Evolutionary conservation across 2,329 filamentous ascomycete genomes (phyloP).

Genomic region (Hypoxylon sp.): DNA sequence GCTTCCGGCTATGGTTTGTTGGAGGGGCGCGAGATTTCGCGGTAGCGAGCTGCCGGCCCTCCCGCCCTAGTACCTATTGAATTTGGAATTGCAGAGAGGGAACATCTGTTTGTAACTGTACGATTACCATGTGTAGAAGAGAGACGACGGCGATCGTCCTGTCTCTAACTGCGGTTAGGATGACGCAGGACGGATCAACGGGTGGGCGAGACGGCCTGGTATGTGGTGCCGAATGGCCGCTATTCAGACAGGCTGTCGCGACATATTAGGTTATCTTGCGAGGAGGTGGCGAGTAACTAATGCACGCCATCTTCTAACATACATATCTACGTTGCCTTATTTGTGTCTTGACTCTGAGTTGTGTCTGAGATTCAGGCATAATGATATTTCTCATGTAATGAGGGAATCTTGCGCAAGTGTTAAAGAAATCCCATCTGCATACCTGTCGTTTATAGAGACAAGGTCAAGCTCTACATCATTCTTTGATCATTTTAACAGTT

Average conservation of each 20-base stretch:
- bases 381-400: neutral
- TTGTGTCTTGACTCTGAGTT: neutral
- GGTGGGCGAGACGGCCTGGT: slow-evolving; percentile 7
- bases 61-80: slow-evolving; percentile 20
- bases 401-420: neutral
- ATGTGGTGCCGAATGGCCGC: slow-evolving; percentile 11
- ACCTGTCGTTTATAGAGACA: neutral
- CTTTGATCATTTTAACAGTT: neutral
- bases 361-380: neutral
- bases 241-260: slow-evolving; percentile 11
- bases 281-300: slow-evolving; percentile 27
- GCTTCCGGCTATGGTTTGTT: slow-evolving; percentile 20
- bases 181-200: slow-evolving; percentile 15
- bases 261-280: slow-evolving; percentile 10
- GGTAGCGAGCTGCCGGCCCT: slow-evolving; percentile 30
- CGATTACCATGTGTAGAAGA: slow-evolving; percentile 39
- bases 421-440: neutral
- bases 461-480: neutral
- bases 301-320: slow-evolving; percentile 28
- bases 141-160: slow-evolving; percentile 35
- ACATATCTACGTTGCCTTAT: neutral
- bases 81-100: slow-evolving; percentile 22
- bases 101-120: slow-evolving; percentile 29
- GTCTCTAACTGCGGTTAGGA: slow-evolving; percentile 7
- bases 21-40: slow-evolving; percentile 8